phyloP scores from a whole-genome alignment of 2,329 filamentous ascomycete species.

The Metarhizium guizhouense region DNA sequence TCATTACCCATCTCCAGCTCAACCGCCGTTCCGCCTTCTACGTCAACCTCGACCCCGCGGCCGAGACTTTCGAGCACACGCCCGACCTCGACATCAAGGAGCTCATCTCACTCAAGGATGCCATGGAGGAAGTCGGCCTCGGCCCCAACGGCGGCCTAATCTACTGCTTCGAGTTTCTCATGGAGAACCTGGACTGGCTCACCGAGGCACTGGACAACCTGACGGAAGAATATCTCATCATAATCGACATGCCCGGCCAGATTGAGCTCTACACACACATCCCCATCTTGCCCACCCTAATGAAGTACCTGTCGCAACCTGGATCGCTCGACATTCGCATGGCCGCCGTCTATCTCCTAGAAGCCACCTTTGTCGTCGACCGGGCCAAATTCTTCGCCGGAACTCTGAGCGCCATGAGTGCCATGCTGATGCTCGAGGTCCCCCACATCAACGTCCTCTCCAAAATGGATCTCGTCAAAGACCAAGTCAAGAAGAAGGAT shows the following conservation, averaged over 20 bases:
- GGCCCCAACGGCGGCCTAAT: slow-evolving; percentile 90
- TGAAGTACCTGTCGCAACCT: slow-evolving; percentile 68
- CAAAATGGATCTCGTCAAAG: slow-evolving; percentile 96
- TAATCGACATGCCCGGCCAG: slow-evolving; percentile 98
- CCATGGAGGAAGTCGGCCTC: slow-evolving; percentile 89
- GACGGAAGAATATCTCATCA: slow-evolving; percentile 92
- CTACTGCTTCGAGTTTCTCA: slow-evolving; percentile 93
- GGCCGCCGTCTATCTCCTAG: slow-evolving; percentile 88
- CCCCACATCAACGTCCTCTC: slow-evolving; percentile 93
- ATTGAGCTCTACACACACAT: slow-evolving; percentile 98
- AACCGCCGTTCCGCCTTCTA: slow-evolving; percentile 94
- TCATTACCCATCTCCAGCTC: slow-evolving; percentile 87
- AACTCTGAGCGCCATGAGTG: slow-evolving; percentile 92
- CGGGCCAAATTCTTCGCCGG: slow-evolving; percentile 96
- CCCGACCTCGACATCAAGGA: slow-evolving; percentile 95
- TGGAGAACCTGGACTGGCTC: slow-evolving; percentile 90
- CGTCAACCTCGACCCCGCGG: slow-evolving; percentile 95
- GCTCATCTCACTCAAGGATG: slow-evolving; percentile 85
- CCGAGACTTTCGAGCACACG: slow-evolving; percentile 82
- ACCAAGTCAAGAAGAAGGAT: slow-evolving; percentile 78
- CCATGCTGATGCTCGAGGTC: slow-evolving; percentile 97
- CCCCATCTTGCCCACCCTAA: slow-evolving; percentile 77
- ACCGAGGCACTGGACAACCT: slow-evolving; percentile 75
- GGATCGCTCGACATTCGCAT: slow-evolving; percentile 83
- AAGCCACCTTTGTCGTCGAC: slow-evolving; percentile 92